Percentiles rank a stretch among this genome's conserved stretches.
Conservation (phyloP, 768 basidiomycete species). For the Boletus coccyginus region DNA sequence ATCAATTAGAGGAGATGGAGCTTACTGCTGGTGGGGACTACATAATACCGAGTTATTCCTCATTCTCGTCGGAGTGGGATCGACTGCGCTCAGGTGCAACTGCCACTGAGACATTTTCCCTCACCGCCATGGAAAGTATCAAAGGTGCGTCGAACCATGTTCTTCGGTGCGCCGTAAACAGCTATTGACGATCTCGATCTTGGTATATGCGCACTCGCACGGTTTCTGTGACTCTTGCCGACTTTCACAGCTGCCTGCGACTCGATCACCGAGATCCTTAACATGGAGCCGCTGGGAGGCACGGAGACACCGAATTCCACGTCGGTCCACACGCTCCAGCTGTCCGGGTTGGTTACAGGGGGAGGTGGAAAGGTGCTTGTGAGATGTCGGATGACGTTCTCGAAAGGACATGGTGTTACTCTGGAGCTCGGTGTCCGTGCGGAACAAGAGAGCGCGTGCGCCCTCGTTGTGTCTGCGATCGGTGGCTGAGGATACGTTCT, state of each 20-base stretch:
- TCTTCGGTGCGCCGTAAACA: constrained; percentile 2
- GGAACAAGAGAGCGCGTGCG: constrained; percentile 83
- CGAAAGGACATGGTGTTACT: constrained; percentile 86
- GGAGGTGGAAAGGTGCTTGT: constrained; percentile 96
- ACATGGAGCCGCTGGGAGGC: constrained; percentile 96
- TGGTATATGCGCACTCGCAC: constrained; percentile 15
- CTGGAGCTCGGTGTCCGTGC: constrained; percentile 89
- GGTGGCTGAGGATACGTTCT: constrained; percentile 45
- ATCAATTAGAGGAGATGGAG: constrained; percentile 95
- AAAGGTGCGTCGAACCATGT: constrained; percentile 62
- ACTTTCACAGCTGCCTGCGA: constrained; percentile 79
- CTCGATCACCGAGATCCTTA: constrained; percentile 92
- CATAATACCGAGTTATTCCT: constrained; percentile 90
- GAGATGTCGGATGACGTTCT: constrained; percentile 94
- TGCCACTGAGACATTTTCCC: constrained; percentile 89
- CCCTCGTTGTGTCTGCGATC: constrained; percentile 88
- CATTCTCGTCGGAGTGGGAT: constrained; percentile 96
- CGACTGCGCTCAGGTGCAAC: constrained; percentile 73
- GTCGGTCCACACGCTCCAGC: constrained; percentile 90
- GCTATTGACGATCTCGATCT: constrained; percentile 19
- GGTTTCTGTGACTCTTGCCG: constrained; percentile 4
- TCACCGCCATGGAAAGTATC: constrained; percentile 89
- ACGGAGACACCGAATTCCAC: constrained; percentile 77
- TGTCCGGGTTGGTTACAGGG: constrained; percentile 87
- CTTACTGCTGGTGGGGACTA: constrained; percentile 91